Evolutionary conservation across 768 basidiomycete species (phyloP), one percentile per base, ranked within the genome.

Genomic region (Mycena latifolia): DNA sequence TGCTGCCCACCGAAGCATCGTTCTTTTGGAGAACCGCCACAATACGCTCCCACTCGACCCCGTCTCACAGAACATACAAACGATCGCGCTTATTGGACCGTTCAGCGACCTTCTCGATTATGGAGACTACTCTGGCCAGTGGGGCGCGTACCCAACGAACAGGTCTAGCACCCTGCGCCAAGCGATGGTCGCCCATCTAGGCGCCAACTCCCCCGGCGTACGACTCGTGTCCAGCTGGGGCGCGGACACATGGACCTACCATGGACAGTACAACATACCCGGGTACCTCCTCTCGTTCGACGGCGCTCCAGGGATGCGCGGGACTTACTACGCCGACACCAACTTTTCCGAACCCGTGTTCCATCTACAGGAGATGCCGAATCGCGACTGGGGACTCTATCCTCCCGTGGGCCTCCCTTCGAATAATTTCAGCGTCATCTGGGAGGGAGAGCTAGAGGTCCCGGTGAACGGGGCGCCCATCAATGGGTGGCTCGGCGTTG

Each of bases 371-470:
- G 74, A 75, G 55, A 69, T 60, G 52, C 74, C 74, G 28, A 75
- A 73, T 57, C 71, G 67, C 56, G 72, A 73, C 33, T 75, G 74
- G 74, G 74, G 74, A 11, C 62, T 75, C 2, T 75, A 75, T 55
- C 74, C 74, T 29, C 74, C 74, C 15, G 58, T 63, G 12, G 71
- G 71, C 25, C 66, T 75, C 11, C 74, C 74, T 3, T 75, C 74
- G 37, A 75, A 75, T 59, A 75, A 75, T 45, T 75, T 73, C 45
- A 73, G 72, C 47, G 74, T 54, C 15, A 55, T 75, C 43, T 75
- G 74, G 74, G 74, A 75, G 65, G 74, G 71, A 47, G 69, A 63
- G 24, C 52, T 75, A 14, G 50, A 35, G n/a, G 72, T 72, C n/a
- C 74, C 74, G 18, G 72, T 75, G 9, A 65, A 73, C 29, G 69